Conservation (phyloP, 2,329 filamentous ascomycete species). For the Hymenoscyphus fructigenus region DNA sequence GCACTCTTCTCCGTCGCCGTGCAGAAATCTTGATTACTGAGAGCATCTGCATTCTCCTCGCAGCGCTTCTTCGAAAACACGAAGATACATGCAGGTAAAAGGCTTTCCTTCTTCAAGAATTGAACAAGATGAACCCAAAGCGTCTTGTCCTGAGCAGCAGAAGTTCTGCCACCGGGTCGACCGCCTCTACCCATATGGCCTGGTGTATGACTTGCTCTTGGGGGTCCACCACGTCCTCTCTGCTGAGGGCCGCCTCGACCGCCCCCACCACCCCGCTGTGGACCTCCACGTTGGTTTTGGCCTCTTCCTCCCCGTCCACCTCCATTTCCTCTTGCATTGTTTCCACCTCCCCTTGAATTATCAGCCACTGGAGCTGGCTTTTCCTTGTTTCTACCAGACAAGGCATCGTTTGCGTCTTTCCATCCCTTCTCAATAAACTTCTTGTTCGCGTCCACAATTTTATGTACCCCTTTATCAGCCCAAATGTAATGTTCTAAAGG, state of each 20-base stretch:
- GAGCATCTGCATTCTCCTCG: constrained; percentile 92
- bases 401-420: constrained; percentile 85
- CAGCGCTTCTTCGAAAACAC: constrained; percentile 98
- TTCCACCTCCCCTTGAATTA: constrained; percentile 8
- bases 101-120: constrained; percentile 79
- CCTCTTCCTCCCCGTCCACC: constrained; percentile 55
- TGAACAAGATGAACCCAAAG: constrained; percentile 96
- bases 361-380: constrained; percentile 48
- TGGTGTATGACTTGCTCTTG: constrained; percentile 52
- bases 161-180: constrained; percentile 80
- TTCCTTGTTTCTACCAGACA: constrained; percentile 79
- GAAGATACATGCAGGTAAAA: constrained; percentile 93
- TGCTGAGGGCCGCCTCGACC: constrained; percentile 50
- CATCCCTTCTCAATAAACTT: constrained; percentile 88
- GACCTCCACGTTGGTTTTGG: constrained; percentile 49
- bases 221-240: constrained; percentile 51
- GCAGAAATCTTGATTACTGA: constrained; percentile 94
- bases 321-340: constrained; percentile 46
- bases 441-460: constrained; percentile 92
- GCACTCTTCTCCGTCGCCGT: constrained; percentile 92
- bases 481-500: constrained; percentile 95
- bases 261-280: constrained; percentile 41
- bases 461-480: constrained; percentile 89
- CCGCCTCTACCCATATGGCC: constrained; percentile 92
- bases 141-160: constrained; percentile 90